A percentile compares a stretch with the other conserved stretches of the same genome.
phyloP scores from a whole-genome alignment of 148 eudicot species.

The Cornus kousa region DNA sequence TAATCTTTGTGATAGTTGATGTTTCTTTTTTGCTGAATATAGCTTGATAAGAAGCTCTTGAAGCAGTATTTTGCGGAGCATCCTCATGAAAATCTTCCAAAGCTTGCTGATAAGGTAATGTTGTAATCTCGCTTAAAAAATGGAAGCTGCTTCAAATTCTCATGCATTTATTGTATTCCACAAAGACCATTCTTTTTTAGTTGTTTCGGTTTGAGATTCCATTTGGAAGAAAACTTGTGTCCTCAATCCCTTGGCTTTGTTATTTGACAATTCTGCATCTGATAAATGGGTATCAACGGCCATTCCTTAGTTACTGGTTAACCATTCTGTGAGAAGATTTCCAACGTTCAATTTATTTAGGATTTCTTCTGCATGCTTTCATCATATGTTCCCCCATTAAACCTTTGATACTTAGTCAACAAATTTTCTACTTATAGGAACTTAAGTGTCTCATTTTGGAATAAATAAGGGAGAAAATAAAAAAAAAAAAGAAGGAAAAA shows the following conservation, averaged over 20 bases:
- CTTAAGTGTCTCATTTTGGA: too few species aligned
- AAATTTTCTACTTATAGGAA: too few species aligned
- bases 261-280: neutral
- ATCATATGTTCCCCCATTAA: too few species aligned
- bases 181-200: too few species aligned
- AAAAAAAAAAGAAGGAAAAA: too few species aligned
- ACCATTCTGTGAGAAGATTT: neutral
- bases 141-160: neutral
- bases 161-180: neutral
- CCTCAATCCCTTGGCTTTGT: neutral
- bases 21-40: constrained; percentile 18
- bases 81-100: constrained; percentile 72
- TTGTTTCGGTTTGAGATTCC: neutral
- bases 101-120: constrained; percentile 85
- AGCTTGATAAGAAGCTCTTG: constrained; percentile 85
- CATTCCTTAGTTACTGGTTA: neutral
- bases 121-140: constrained; percentile 8
- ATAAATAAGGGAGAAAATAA: too few species aligned
- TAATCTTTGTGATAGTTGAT: neutral
- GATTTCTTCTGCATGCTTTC: too few species aligned
- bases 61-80: constrained; percentile 67
- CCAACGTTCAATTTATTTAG: too few species aligned
- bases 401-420: too few species aligned
- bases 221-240: neutral
- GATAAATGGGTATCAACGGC: neutral